Conservation (phyloP, 2,329 filamentous ascomycete genomes). For the Talaromyces sp. region DNA sequence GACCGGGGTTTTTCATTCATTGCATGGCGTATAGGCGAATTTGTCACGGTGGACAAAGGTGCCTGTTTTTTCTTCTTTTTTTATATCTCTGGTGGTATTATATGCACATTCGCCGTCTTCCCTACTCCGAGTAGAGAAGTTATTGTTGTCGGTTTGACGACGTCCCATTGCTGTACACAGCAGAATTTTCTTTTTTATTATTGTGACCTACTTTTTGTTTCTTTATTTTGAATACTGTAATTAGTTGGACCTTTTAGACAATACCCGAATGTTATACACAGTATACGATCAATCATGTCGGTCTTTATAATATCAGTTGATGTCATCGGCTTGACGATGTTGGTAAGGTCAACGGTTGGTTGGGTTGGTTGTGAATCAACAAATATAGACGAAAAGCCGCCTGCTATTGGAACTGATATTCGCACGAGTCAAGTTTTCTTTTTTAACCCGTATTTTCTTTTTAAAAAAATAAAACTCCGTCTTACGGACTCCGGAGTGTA, state of each 20-base stretch:
- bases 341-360: not conserved
- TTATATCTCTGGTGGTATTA: not conserved
- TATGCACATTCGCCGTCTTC: not conserved
- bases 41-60: conserved; percentile 4
- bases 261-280: not conserved
- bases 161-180: conserved; percentile 14
- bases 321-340: too few relatives aligned
- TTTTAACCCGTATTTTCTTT: not conserved
- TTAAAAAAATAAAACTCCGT: not conserved
- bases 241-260: not conserved
- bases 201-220: conserved; percentile 5
- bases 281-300: not conserved
- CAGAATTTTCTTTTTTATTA: conserved; percentile 8
- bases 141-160: not conserved
- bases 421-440: not conserved
- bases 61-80: conserved; percentile 1
- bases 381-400: not conserved
- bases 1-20: conserved; percentile 9
- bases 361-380: not conserved
- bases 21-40: conserved; percentile 10
- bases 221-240: conserved; percentile 1
- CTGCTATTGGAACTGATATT: not conserved
- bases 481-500: not conserved
- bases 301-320: not conserved
- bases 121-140: not conserved